Conservation (phyloP, 2,329 filamentous ascomycete species). For the Pseudopithomyces maydicus region DNA sequence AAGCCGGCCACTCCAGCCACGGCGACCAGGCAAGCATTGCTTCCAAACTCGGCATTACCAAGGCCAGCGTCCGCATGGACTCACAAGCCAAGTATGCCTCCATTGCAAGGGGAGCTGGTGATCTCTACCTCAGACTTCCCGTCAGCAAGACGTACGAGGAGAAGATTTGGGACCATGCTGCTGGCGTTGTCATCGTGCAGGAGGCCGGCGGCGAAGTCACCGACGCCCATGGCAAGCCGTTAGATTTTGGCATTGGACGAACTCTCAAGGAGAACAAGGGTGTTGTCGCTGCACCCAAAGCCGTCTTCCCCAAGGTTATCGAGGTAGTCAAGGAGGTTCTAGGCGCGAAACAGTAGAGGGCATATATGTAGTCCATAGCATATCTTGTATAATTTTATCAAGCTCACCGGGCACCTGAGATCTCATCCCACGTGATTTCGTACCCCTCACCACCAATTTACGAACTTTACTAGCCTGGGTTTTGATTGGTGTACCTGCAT, state of each 20-base stretch:
- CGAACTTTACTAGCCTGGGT: background rate
- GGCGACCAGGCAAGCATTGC: conserved; percentile 86
- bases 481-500: conserved; percentile 3
- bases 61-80: conserved; percentile 92
- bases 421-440: background rate
- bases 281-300: conserved; percentile 82
- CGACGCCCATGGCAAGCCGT: conserved; percentile 80
- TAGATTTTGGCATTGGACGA: conserved; percentile 86
- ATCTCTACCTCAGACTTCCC: conserved; percentile 90
- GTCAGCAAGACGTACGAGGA: conserved; percentile 88
- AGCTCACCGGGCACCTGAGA: background rate
- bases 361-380: background rate
- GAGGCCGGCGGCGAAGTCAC: conserved; percentile 93
- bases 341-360: conserved; percentile 34
- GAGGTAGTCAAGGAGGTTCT: conserved; percentile 82
- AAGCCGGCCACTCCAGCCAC: conserved; percentile 90
- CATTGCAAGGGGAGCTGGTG: conserved; percentile 90
- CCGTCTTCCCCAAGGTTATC: conserved; percentile 77
- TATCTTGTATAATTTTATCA: no score
- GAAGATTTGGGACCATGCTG: conserved; percentile 99
- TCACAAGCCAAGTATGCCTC: conserved; percentile 97
- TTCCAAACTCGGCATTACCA: conserved; percentile 81
- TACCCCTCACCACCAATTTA: background rate
- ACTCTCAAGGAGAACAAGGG: conserved; percentile 92
- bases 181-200: conserved; percentile 89